These are phyloP conservation scores for Trichosporon asahii DNA, from an alignment of 1,284 basidiomycete species.

Conservation along the genomic window DNA sequence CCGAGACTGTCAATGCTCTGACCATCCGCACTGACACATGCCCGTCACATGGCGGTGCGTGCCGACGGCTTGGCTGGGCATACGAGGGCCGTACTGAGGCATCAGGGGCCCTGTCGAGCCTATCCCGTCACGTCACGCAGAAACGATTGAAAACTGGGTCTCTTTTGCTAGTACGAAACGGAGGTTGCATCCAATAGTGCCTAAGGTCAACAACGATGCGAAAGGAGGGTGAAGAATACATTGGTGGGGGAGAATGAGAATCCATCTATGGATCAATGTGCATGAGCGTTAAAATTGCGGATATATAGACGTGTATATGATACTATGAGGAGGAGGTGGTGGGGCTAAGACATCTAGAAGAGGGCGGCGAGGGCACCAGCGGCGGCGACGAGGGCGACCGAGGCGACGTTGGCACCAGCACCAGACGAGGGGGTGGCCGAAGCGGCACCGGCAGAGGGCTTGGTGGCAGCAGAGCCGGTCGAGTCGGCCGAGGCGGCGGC, in stretches of 20 bases:
- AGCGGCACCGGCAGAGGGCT: conserved; percentile 13
- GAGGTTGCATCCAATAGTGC: conserved; percentile 2
- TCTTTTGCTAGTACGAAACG: background rate
- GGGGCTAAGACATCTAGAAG: conserved; percentile 27
- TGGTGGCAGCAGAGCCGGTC: conserved; percentile 7
- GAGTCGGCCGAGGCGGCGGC: conserved; percentile 11
- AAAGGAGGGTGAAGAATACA: conserved; percentile 11
- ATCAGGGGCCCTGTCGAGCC: background rate
- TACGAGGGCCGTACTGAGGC: background rate
- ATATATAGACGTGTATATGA: conserved; percentile 14
- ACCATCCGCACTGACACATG: background rate
- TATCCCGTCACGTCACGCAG: background rate
- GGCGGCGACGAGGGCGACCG: conserved; percentile 24
- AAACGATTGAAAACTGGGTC: background rate
- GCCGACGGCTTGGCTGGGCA: background rate
- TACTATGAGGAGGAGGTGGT: conserved; percentile 8
- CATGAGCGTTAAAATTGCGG: conserved; percentile 10
- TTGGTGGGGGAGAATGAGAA: background rate
- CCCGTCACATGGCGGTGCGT: background rate
- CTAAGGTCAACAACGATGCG: background rate
- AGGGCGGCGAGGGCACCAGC: conserved; percentile 32
- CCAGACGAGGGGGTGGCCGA: conserved; percentile 13
- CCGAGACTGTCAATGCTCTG: too few species aligned
- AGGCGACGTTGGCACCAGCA: conserved; percentile 23
- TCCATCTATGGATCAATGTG: conserved; percentile 11